Percentiles rank a stretch among this genome's conserved stretches.
Conservation (phyloP, 2,329 filamentous ascomycete species). For the Xylariales sp. region DNA sequence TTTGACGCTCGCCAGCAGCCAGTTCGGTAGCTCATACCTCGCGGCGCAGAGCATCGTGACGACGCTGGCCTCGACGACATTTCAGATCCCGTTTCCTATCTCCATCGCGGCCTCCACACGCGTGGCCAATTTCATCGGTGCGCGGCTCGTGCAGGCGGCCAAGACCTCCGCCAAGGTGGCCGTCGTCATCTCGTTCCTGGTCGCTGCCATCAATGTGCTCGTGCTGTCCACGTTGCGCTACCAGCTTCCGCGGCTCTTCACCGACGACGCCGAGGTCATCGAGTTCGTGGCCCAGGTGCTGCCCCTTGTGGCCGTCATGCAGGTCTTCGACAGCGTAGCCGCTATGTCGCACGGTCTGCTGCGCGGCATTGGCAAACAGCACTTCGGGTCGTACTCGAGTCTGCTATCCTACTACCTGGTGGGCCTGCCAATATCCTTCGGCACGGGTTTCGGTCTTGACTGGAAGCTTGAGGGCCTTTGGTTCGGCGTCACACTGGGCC, state of each 20-base stretch:
- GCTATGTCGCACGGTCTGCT: slow-evolving; percentile 80
- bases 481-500: slow-evolving; percentile 70
- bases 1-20: slow-evolving; percentile 75
- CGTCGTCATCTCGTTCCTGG: slow-evolving; percentile 58
- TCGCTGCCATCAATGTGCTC: slow-evolving; percentile 77
- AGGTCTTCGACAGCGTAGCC: slow-evolving; percentile 80
- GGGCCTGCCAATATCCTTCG: slow-evolving; percentile 79
- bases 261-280: slow-evolving; percentile 67
- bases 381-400: slow-evolving; percentile 86
- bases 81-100: slow-evolving; percentile 88
- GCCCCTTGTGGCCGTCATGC: slow-evolving; percentile 81
- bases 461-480: slow-evolving; percentile 82
- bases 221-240: slow-evolving; percentile 65
- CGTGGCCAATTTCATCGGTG: slow-evolving; percentile 88
- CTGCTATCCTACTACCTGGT: slow-evolving; percentile 82
- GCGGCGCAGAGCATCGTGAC: slow-evolving; percentile 85
- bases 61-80: slow-evolving; percentile 74
- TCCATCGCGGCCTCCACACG: slow-evolving; percentile 85
- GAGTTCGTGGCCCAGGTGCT: slow-evolving; percentile 64
- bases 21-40: slow-evolving; percentile 72
- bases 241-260: slow-evolving; percentile 74
- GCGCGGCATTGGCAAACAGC: slow-evolving; percentile 81
- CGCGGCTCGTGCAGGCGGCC: slow-evolving; percentile 74
- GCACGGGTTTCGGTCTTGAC: slow-evolving; percentile 67
- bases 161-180: slow-evolving; percentile 75